Conservation (phyloP, 306 rosid species). For the Astragalus glycyphyllos region DNA sequence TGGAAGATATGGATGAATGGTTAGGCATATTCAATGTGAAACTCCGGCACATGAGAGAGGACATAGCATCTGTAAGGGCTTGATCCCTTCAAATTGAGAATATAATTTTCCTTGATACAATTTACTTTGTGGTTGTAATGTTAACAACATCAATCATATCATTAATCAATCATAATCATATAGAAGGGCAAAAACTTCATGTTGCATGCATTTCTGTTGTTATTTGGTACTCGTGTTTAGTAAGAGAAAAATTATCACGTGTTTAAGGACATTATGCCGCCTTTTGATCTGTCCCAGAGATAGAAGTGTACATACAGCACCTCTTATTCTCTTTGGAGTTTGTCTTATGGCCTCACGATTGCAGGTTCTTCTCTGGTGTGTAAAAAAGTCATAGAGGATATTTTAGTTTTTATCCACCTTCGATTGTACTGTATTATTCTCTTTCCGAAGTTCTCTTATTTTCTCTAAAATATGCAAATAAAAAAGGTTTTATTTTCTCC, state of each 20-base stretch:
- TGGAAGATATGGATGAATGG: constrained; percentile 99
- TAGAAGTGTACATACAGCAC: constrained; percentile 9
- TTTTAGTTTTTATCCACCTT: constrained; percentile 14
- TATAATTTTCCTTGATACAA: constrained; percentile 39
- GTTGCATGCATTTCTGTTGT: constrained; percentile 4
- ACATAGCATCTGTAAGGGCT: constrained; percentile 85
- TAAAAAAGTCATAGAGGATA: constrained; percentile 3
- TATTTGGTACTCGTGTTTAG: constrained; percentile 7
- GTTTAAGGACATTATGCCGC: constrained; percentile 26
- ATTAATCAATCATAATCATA: no score
- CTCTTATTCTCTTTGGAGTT: constrained; percentile 4
- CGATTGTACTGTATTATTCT: constrained; percentile 26
- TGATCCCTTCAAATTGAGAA: constrained; percentile 28
- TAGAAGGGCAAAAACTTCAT: background rate
- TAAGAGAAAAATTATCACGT: constrained; percentile 11
- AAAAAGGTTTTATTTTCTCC: background rate
- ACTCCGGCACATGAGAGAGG: constrained; percentile 99
- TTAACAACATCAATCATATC: no score
- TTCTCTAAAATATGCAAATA: constrained; percentile 22
- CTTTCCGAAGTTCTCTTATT: constrained; percentile 3
- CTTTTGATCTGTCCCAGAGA: constrained; percentile 25
- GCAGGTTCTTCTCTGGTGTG: constrained; percentile 9
- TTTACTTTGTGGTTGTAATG: constrained; percentile 28
- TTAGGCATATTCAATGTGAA: constrained; percentile 86
- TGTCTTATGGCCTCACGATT: background rate